Evolutionary conservation across 352 stramenopile genomes (phyloP), one percentile per base, ranked within the genome.

Genomic region (Globisporangium carolinianum): DNA sequence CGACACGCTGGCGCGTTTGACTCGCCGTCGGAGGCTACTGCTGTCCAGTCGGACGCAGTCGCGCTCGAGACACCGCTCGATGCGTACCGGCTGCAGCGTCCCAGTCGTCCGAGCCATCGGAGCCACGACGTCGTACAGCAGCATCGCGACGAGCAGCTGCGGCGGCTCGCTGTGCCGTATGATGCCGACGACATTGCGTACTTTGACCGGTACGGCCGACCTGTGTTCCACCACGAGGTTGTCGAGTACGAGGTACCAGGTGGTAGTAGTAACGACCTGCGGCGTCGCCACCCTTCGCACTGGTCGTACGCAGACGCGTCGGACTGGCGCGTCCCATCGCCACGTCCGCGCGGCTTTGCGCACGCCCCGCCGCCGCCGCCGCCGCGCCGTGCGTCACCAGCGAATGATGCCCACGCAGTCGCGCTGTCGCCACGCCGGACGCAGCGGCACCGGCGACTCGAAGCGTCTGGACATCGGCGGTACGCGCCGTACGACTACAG

Each of bases 181-280:
- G 48, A 65, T 0, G 42, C 52, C 15, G 47, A 57, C 6, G 47
- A 60, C 43, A 51, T 59, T 17, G 53, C 38, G 12, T 61, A 60
- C 35, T 56, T 57, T 18, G 60, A 65, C 36, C 48, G 55, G 48
- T 65, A 53, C 52, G 60, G 60, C 4, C 53, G 60, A 7, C 53
- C 60, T 6, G 47, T 65, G 43, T 61, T 45, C 36, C 49, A 53
- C 41, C 53, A 60, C 53, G 53, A 55, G 24, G 24, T 3, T 32
- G 24, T 32, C 24, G 24, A 32, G 24, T 32, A 32, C 24, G 24
- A 32, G 24, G 24, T 32, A 32, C 24, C 24, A 32, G 24, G 24
- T 32, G 2, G 24, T 32, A 32, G 24, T 32, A 32, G 24, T 3
- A 2, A 32, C 24, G 24, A 32, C 24, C 24, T 32, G 24, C 24